Evolutionary conservation across 2,329 filamentous ascomycete species (phyloP), one percentile per base, ranked within the genome.

Genomic region (Albifimbria verrucaria): DNA sequence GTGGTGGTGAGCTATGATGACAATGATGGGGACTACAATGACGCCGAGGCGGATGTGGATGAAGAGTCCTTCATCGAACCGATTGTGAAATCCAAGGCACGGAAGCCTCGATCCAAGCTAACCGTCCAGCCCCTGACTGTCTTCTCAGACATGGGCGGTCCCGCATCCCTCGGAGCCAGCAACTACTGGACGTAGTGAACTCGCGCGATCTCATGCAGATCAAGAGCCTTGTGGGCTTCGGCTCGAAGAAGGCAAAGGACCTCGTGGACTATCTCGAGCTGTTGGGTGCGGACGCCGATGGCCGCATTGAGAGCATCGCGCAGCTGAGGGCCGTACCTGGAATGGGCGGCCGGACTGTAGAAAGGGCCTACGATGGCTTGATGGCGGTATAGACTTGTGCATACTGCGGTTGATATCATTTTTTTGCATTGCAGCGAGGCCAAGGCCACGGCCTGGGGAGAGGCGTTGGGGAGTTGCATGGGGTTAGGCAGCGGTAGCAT

Each of bases 101-200:
- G 63, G 50, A 66, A 65, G 48, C 57, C 65, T 12, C 75, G 65
- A 54, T 56, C 62, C 41, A 71, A 66, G 57, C 49, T 59, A 25
- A 52, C 52, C 55, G 44, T 54, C 43, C 46, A 18, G 5, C 4
- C 24, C 24, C 60, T 58, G 55, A 55, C 56, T 26, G 48, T 64
- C 24, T 52, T 70, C 22, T 56, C 63, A 1, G 78, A 80, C 39
- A 72, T 77, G 15, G 75, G 77, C 12, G 71, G 70, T 7, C 71
- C 58, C 46, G 64, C 55, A 41, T 70, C 82, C 85, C 85, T 1
- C 77, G 83, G 3, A 86, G 86, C 7, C 77, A 77, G 56, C 79
- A 81, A 54, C 72, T 92, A 2, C 77, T 92, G 2, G 76, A 81
- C 46, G 87, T 91, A 61, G 82, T 92, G 70, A 92, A 92, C 73